Percentiles rank a stretch among this genome's conserved stretches.
These are phyloP conservation scores for Eucalyptus regnans DNA, from an alignment of 345 rosid genomes.

Conservation along the genomic window DNA sequence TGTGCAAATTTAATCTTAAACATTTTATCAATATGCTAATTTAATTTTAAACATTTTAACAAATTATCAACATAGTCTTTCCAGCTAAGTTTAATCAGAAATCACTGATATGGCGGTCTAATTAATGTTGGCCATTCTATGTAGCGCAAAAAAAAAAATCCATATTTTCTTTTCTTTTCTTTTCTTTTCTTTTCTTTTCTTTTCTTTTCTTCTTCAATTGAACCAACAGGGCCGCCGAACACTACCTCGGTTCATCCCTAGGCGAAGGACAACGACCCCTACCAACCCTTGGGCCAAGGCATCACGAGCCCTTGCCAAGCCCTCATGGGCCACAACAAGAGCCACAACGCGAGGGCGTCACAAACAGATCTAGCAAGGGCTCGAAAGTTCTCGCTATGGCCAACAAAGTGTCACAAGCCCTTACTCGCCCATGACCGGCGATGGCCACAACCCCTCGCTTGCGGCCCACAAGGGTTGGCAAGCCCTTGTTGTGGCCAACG, in stretches of 20 bases:
- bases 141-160: not conserved
- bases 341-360: not conserved
- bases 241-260: not conserved
- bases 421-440: accelerated
- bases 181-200: no score
- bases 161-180: no score
- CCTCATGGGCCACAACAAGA: not conserved
- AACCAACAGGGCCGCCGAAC: not conserved
- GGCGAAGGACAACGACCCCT: accelerated
- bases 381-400: not conserved
- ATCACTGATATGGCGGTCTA: accelerated
- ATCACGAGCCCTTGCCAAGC: not conserved
- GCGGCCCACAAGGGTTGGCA: no score
- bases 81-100: accelerated
- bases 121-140: not conserved
- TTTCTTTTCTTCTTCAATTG: not conserved
- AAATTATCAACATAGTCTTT: no score
- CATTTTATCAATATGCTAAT: not conserved
- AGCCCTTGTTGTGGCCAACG: accelerated
- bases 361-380: not conserved
- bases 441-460: not conserved
- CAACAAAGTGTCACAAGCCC: not conserved
- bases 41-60: no score
- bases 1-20: not conserved
- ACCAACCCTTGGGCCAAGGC: not conserved